Base-by-base conservation (phyloP, 495 filamentous ascomycete species). In the Penicillium canariense region DNA sequence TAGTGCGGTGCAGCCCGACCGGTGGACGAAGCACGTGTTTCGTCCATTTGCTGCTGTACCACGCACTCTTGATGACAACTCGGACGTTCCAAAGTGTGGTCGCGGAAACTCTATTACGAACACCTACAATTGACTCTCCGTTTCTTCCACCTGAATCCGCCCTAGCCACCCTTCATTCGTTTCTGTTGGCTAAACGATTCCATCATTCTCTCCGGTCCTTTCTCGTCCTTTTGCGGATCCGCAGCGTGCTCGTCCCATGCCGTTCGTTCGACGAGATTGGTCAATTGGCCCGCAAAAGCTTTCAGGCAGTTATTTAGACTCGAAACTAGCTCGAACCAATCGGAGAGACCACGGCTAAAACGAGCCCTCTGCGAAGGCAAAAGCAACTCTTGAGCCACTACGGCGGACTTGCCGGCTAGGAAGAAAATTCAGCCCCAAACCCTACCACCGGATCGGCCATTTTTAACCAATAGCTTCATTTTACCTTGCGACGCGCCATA, bases 251-350 rank as follows among this genome's bases (percentile, higher is more conserved):
- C 28, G 43, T 22, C 22, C 18, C 20, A 42, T 42, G 38, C 25
- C 43, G 28, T n/a, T 14, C 25, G 3, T 15, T 3, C 14, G 25
- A 46, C 14, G 15, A 8, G 14, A 46, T 46, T 46, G 43, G 43
- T 30, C 43, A 4, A 11, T 25, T 20, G 17, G 6, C 25, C 17
- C 25, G 4, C 26, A 46, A 32, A 32, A 30, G 7, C 14, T 46
- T 30, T 20, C 14, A n/a, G 43, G 14, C 28, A 35, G 30, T 31
- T 26, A 43, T 30, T 56, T 52, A 58, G 55, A 48, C 49, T 58
- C 25, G 45, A 50, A 14, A 27, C 39, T 52, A 58, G 49, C 26
- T 43, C 40, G 14, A 23, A 35, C 55, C 55, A 58, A 58, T 58
- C 32, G 32, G 55, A 35, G 14, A 20, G 47, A 17, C 27, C 35